phyloP scores from a whole-genome alignment of 179 eudicot genomes.

The Vitellaria paradoxa region DNA sequence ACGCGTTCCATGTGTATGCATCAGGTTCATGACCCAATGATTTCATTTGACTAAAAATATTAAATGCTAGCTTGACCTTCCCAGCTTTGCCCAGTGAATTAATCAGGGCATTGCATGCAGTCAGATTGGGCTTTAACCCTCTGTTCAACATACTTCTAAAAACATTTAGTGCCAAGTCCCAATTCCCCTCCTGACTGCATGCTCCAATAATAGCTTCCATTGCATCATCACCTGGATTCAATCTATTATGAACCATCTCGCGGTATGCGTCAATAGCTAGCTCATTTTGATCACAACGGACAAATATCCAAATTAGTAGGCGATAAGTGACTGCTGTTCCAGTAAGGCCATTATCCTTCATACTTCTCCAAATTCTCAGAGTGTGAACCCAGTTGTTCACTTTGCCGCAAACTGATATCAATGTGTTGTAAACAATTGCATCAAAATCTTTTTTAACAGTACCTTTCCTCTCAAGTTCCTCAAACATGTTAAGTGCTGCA shows the following conservation, averaged over 20 bases:
- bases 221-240: constrained; percentile 51
- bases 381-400: constrained; percentile 60
- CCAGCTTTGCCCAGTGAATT: constrained; percentile 75
- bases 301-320: constrained; percentile 67
- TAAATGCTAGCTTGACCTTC: constrained; percentile 55
- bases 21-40: constrained; percentile 66
- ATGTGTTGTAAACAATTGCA: constrained; percentile 68
- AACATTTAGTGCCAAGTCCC: constrained; percentile 58
- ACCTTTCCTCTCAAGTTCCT: constrained; percentile 40
- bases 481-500: constrained; percentile 55
- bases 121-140: constrained; percentile 61
- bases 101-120: constrained; percentile 74
- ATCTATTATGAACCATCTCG: constrained; percentile 61
- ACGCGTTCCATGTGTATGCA: constrained; percentile 82
- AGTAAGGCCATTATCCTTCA: constrained; percentile 45
- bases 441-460: constrained; percentile 45
- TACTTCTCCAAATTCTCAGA: constrained; percentile 56
- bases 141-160: constrained; percentile 50
- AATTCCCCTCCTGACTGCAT: constrained; percentile 70
- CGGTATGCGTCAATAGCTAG: constrained; percentile 76
- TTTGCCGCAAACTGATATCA: constrained; percentile 66
- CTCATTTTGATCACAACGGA: constrained; percentile 72
- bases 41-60: constrained; percentile 43
- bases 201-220: constrained; percentile 90
- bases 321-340: constrained; percentile 74